Evolutionary conservation across 371 early-diverging fungal species (phyloP).

Genomic region (Mortierella sp.): DNA sequence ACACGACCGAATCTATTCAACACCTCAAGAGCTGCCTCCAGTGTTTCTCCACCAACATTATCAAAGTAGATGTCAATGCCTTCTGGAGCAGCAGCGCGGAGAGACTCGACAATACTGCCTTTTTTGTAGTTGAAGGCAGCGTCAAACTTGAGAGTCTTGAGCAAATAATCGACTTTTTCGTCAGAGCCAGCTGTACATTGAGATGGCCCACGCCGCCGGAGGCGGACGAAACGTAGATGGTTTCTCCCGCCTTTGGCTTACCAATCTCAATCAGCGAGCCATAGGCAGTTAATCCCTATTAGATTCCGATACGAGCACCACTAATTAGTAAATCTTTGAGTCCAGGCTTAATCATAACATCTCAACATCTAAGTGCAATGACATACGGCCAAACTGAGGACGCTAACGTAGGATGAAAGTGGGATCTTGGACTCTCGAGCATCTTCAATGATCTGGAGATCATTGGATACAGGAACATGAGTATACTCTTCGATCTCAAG

Average conservation of each 20-base stretch:
- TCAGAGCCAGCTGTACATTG: slow-evolving; percentile 67
- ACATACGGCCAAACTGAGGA: slow-evolving; percentile 65
- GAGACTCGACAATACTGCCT: slow-evolving; percentile 51
- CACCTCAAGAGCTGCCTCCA: slow-evolving; percentile 68
- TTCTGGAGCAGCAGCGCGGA: slow-evolving; percentile 61
- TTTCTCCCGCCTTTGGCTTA: slow-evolving; percentile 74
- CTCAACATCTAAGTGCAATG: not conserved
- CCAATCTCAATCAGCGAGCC: slow-evolving; percentile 46
- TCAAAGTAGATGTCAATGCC: slow-evolving; percentile 80
- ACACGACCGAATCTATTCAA: slow-evolving; percentile 66
- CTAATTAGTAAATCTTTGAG: too few species aligned
- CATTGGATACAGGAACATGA: not conserved
- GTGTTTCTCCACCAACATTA: slow-evolving; percentile 75
- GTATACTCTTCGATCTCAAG: slow-evolving; percentile 16
- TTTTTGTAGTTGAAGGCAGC: slow-evolving; percentile 84
- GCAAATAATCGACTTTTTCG: slow-evolving; percentile 71
- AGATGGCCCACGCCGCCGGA: slow-evolving; percentile 71
- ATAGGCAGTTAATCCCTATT: slow-evolving; percentile 53
- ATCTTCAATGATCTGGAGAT: not conserved
- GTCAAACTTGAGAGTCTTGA: slow-evolving; percentile 69
- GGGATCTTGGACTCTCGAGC: slow-evolving; percentile 53
- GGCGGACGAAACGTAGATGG: slow-evolving; percentile 66
- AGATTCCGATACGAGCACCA: not conserved
- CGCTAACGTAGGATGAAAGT: slow-evolving; percentile 62
- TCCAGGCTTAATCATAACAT: not conserved